Evolutionary conservation across 139 green algal species (phyloP).

Genomic region (Microglena sp.): DNA sequence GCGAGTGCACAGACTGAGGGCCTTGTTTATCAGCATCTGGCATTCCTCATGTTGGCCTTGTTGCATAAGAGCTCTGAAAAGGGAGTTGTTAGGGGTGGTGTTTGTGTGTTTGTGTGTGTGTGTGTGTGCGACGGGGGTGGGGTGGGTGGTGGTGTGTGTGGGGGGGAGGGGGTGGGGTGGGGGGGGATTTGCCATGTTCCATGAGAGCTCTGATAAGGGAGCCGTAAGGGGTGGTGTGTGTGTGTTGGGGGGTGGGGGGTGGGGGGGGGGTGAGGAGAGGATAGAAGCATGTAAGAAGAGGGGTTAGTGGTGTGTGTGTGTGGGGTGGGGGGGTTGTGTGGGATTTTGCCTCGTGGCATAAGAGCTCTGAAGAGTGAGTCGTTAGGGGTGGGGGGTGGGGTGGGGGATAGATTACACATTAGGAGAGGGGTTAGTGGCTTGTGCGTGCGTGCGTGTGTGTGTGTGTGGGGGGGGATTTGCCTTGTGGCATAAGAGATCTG

Average conservation of each 20-base stretch:
- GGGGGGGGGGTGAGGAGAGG: no score
- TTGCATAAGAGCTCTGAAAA: background rate
- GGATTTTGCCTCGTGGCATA: background rate
- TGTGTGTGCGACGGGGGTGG: background rate
- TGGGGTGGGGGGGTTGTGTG: no score
- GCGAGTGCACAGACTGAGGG: background rate
- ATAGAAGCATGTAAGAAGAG: no score
- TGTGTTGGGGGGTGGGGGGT: background rate
- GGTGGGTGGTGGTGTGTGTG: no score
- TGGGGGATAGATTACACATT: no score
- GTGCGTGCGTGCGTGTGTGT: background rate
- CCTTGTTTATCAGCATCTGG: background rate
- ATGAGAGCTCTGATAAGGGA: background rate
- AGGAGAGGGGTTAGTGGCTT: no score
- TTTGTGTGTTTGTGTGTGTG: background rate
- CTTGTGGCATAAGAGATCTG: no score
- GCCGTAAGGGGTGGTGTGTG: background rate
- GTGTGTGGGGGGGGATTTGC: background rate
- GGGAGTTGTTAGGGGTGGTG: background rate
- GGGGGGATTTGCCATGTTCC: background rate
- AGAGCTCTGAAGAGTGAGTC: background rate
- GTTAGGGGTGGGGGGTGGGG: background rate
- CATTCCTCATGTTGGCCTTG: background rate
- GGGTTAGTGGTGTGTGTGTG: no score
- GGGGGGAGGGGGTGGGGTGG: no score